Evolutionary conservation across 169 alveolate species (phyloP).

Genomic region (Plasmodium inui): DNA sequence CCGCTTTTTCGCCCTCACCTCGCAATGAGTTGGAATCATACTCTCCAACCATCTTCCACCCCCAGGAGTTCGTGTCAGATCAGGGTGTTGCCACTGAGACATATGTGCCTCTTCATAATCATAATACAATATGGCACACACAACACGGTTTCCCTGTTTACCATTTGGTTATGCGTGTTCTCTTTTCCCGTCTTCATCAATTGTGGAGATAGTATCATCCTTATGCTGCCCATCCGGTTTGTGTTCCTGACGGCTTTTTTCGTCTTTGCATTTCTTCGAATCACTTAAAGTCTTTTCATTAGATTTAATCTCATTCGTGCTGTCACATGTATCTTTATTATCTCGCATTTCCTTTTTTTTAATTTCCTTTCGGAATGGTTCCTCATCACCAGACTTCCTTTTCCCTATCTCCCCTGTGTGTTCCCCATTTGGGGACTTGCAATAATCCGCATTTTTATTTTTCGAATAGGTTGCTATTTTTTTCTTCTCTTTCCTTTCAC

Average conservation of each 20-base stretch:
- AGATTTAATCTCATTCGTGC: background rate
- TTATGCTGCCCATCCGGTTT: background rate
- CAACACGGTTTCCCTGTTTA: background rate
- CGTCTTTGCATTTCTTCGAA: background rate
- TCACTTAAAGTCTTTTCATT: background rate
- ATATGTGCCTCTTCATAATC: background rate
- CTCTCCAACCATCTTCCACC: background rate
- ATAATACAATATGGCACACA: background rate
- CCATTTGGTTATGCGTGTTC: background rate
- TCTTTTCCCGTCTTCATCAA: background rate
- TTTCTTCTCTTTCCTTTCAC: background rate
- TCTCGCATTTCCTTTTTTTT: background rate
- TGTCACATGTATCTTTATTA: background rate
- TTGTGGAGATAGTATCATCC: background rate
- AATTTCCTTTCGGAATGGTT: background rate
- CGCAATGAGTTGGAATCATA: background rate
- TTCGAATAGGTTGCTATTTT: background rate
- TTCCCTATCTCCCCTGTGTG: background rate
- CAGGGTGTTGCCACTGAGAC: background rate
- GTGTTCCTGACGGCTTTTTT: background rate
- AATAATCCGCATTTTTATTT: background rate
- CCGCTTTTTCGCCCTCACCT: background rate
- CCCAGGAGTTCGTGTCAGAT: background rate
- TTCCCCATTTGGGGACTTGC: background rate
- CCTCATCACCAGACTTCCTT: background rate